Evolutionary conservation across 108 stramenopile genomes (phyloP).

Genomic region (Parietichytrium sp.): DNA sequence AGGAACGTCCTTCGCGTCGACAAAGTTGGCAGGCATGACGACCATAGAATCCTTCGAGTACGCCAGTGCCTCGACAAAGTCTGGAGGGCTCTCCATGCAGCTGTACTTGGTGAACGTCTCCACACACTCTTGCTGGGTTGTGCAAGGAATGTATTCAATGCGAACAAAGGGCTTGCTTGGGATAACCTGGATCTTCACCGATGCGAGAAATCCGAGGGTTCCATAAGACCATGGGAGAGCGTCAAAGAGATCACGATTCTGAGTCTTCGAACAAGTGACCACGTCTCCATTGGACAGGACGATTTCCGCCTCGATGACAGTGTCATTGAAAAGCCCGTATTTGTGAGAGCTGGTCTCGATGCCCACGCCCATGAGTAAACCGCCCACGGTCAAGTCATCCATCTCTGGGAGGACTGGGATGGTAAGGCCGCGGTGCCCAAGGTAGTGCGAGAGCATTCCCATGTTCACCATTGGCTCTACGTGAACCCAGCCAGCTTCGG

Average conservation of each 20-base stretch:
- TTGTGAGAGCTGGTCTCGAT: constrained; percentile 64
- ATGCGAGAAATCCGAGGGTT: constrained; percentile 62
- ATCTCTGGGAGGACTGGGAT: constrained; percentile 65
- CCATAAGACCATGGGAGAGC: constrained; percentile 70
- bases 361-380: constrained; percentile 62
- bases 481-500: not conserved
- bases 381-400: constrained; percentile 68
- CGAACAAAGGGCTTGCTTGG: constrained; percentile 58
- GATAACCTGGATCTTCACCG: constrained; percentile 60
- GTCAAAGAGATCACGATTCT: constrained; percentile 64
- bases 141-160: constrained; percentile 47
- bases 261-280: constrained; percentile 55
- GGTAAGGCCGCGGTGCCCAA: constrained; percentile 47
- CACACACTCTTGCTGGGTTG: constrained; percentile 42
- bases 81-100: constrained; percentile 9
- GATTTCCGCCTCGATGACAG: constrained; percentile 58
- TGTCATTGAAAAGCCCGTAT: constrained; percentile 65
- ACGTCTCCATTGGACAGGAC: constrained; percentile 52
- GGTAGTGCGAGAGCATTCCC: constrained; percentile 19
- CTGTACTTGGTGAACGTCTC: constrained; percentile 37
- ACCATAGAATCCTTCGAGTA: constrained; percentile 60
- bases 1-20: constrained; percentile 42
- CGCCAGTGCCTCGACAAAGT: constrained; percentile 62
- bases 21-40: constrained; percentile 59
- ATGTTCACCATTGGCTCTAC: constrained; percentile 48